These are phyloP conservation scores for Talaromyces ruber DNA, from an alignment of 495 filamentous ascomycete species.

Conservation along the genomic window DNA sequence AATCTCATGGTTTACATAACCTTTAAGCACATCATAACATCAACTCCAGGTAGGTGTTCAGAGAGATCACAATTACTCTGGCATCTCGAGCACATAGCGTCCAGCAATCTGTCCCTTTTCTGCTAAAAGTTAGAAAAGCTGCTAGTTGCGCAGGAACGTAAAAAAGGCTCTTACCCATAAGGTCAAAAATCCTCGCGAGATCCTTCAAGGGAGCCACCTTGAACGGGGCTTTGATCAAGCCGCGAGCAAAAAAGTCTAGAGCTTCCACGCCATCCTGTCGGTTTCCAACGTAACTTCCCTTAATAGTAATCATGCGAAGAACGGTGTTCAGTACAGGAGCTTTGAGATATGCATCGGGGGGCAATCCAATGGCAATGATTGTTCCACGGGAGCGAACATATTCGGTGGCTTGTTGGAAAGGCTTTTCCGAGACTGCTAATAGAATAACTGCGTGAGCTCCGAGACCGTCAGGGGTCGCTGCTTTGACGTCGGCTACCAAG, in stretches of 20 bases:
- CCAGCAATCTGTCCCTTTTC: constrained; percentile 73
- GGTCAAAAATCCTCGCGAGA: constrained; percentile 63
- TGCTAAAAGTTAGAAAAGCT: constrained; percentile 10
- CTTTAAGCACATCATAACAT: not conserved
- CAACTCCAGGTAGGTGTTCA: no score
- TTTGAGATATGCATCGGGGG: constrained; percentile 64
- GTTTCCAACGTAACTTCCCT: constrained; percentile 88
- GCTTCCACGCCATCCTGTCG: constrained; percentile 78
- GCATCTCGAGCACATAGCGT: constrained; percentile 74
- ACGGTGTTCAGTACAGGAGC: constrained; percentile 84
- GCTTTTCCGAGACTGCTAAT: constrained; percentile 77
- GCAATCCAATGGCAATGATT: constrained; percentile 79
- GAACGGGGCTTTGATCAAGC: constrained; percentile 77
- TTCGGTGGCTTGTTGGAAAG: constrained; percentile 86
- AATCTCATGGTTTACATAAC: not conserved
- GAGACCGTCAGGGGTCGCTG: constrained; percentile 63
- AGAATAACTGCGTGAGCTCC: constrained; percentile 84
- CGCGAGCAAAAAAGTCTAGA: constrained; percentile 76
- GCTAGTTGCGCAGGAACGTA: not conserved
- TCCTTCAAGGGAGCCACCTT: constrained; percentile 73
- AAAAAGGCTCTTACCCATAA: constrained; percentile 45
- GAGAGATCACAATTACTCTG: no score
- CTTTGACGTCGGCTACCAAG: constrained; percentile 72
- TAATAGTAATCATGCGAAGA: constrained; percentile 82
- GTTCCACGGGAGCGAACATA: constrained; percentile 74